Conservation (phyloP, 2,329 filamentous ascomycete genomes). For the Colletotrichum shisoi region DNA sequence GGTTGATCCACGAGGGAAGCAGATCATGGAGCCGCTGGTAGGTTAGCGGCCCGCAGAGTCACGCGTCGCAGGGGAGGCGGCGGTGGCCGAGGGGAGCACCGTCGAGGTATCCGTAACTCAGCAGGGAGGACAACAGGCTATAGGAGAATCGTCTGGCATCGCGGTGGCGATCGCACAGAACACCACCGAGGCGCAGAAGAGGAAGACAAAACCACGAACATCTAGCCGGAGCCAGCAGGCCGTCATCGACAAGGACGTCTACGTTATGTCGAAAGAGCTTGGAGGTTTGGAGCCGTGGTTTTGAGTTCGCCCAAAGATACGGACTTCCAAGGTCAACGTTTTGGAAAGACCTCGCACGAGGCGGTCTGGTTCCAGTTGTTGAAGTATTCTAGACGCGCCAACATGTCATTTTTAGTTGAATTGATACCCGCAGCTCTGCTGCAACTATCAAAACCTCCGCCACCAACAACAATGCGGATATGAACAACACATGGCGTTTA, state of each 20-base stretch:
- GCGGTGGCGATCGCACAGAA: neutral
- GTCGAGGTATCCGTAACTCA: neutral
- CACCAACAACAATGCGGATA: no score
- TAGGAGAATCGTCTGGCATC: no score
- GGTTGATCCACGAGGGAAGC: slow-evolving; percentile 51
- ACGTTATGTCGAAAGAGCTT: neutral
- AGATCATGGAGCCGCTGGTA: slow-evolving; percentile 46
- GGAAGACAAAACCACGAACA: neutral
- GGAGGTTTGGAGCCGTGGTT: neutral
- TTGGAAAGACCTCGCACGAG: neutral
- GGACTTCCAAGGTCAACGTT: no score
- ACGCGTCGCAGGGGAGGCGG: no score
- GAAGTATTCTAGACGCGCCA: no score
- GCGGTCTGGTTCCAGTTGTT: neutral
- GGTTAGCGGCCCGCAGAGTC: slow-evolving; percentile 16
- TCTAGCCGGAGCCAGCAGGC: neutral
- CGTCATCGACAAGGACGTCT: neutral
- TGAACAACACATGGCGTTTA: neutral
- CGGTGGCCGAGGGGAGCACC: neutral
- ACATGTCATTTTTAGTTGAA: slow-evolving; percentile 3
- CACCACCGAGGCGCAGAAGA: neutral
- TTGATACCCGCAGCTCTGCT: slow-evolving; percentile 13
- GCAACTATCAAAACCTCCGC: neutral
- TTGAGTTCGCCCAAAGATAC: no score
- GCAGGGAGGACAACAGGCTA: no score